These are phyloP conservation scores for Arthrobotrys sinensis DNA, from an alignment of 2,329 filamentous ascomycete genomes.

Conservation along the genomic window DNA sequence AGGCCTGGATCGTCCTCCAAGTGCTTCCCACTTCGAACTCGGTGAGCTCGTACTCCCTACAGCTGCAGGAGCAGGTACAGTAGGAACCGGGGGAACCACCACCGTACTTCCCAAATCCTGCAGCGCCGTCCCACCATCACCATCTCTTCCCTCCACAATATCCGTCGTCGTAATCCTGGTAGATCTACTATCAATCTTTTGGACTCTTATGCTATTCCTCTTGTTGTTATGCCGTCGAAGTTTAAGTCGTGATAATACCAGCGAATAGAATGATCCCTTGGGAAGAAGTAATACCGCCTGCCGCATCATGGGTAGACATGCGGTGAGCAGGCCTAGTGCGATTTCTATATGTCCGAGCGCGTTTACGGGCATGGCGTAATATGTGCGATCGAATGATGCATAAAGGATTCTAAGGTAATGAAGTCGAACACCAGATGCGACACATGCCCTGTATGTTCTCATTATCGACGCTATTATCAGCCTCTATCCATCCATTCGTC, in stretches of 20 bases:
- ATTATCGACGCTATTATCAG: too few species aligned
- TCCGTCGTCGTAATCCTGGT: constrained; percentile 41
- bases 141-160: neutral
- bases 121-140: constrained; percentile 19
- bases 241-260: constrained; percentile 12
- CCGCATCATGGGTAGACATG: constrained; percentile 55
- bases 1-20: neutral
- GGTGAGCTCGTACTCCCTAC: neutral
- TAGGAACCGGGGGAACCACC: neutral
- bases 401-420: constrained; percentile 40
- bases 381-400: constrained; percentile 44
- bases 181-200: constrained; percentile 53
- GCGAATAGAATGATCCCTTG: constrained; percentile 21
- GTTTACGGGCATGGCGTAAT: constrained; percentile 40
- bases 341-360: constrained; percentile 51
- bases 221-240: neutral
- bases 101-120: constrained; percentile 10
- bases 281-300: constrained; percentile 51
- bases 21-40: neutral
- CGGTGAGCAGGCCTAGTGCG: constrained; percentile 38
- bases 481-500: too few species aligned
- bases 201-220: constrained; percentile 16
- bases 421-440: constrained; percentile 40
- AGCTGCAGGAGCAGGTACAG: neutral
- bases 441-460: constrained; percentile 23